Base-by-base conservation (phyloP, 1,284 basidiomycete genomes). In the Coniferiporia sulphurascens region DNA sequence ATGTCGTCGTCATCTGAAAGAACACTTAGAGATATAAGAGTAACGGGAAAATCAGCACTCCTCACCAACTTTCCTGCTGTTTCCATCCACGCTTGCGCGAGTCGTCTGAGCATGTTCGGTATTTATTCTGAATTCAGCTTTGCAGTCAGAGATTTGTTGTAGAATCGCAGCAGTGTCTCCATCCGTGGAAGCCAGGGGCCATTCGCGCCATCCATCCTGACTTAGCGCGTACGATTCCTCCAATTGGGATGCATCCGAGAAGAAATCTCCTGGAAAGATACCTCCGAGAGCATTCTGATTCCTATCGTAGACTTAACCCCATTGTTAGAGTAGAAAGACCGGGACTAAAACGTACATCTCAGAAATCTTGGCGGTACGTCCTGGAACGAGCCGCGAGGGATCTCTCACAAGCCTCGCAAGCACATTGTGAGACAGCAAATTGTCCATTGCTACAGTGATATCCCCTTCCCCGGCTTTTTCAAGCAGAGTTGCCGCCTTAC, bases 1-100 rank as follows among this genome's bases (percentile, higher is more conserved):
- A 91, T 85, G 63, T 91, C 81, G 69, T 90, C 86, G 66, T 92
- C 89, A 66, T 89, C 90, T 92, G 62, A n/a, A 45, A 41, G 48
- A 15, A n/a, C 55, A 55, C 32, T 58, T 36, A 52, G 56, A 35
- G 35, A 22, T 35, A 9, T 17, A 27, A 22, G 8, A 2, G 4
- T 43, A 58, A 36, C 6, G 4, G n/a, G 27, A 27, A 52, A 22
- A 49, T 53, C 48, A 19, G 41, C 56, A 38, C 19, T 15, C 71
- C 76, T 63, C 58, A 86, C 90, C 87, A 64, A 89, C 86, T 77
- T 87, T 91, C 76, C 91, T 91, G 72, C 90, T 92, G 64, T 92
- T 89, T 84, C 87, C 88, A 67, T 91, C 87, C 34, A 91, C 73
- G 12, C 69, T 72, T 12, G 73, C 66, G 8, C 86, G 79, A 22